Base-by-base conservation (phyloP, 2,329 filamentous ascomycete species). In the Ceratocystiopsis minuta region DNA sequence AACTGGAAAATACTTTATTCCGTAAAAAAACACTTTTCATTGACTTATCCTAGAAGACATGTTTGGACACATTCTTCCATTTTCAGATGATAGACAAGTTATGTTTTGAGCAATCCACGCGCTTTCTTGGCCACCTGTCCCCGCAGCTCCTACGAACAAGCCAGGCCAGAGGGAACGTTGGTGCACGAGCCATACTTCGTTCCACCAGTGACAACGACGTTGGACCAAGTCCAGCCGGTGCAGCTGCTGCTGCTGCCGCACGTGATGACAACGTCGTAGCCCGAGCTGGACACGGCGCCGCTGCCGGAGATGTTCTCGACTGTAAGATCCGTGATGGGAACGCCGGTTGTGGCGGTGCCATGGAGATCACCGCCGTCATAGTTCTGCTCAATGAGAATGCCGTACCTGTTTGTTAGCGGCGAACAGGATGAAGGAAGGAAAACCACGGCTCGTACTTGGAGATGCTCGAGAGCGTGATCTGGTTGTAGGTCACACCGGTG, bases 301-400 rank as follows among this genome's bases (percentile, higher is more conserved):
- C 47, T 54, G 9, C 67, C 67, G 4, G 57, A 57, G 14, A 70
- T 52, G n/a, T 51, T 56, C 3, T 61, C 64, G 46, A 70, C 65
- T 3, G 59, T 59, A 13, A 69, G 62, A 38, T 61, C 63, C 18
- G 55, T 60, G 10, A 66, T 70, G 6, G 67, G 64, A 2, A 50
- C 35, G 10, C 49, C 51, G 2, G 56, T 60, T 3, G 59, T 52
- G 9, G 55, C 57, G 6, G 52, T 49, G 24, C 48, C 48, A 0
- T 47, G 38, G 6, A 63, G 59, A 36, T 60, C 60, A 39, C 64
- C 63, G 48, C 65, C 65, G 51, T 64, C 56, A 50, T 73, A 75
- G 53, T 74, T 68, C 57, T 77, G 72, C 54, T 75, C 59, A 44
- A 77, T 65, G 40, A 74, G 60, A 44, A 76, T 66, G 37, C 66